Evolutionary conservation across 2,329 filamentous ascomycete species (phyloP).

Genomic region (Xylaria arbuscula): DNA sequence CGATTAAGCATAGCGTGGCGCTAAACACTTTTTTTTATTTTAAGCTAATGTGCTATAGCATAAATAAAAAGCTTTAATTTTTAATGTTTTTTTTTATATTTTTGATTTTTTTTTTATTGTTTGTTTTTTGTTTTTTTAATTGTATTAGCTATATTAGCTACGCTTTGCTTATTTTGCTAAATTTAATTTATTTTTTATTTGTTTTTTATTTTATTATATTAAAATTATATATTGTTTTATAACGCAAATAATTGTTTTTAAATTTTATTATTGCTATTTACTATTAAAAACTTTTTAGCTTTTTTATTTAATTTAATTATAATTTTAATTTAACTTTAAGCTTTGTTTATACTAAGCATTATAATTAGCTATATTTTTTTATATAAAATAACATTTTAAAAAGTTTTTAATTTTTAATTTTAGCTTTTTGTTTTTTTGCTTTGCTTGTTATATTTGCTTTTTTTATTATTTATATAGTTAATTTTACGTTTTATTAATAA

Average conservation of each 20-base stretch:
- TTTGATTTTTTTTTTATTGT: slow-evolving; percentile 4
- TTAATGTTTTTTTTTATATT: slow-evolving; percentile 3
- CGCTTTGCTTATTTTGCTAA: slow-evolving; percentile 4
- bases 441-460: no score
- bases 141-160: neutral
- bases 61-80: slow-evolving; percentile 8
- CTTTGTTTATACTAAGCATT: slow-evolving; percentile 7
- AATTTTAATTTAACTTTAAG: slow-evolving; percentile 13
- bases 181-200: neutral
- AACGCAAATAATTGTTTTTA: slow-evolving; percentile 3
- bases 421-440: no score
- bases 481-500: neutral
- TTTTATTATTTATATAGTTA: no score
- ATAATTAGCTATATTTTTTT: slow-evolving; percentile 6
- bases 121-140: slow-evolving; percentile 3
- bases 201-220: neutral
- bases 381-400: slow-evolving; percentile 10
- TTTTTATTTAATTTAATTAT: slow-evolving; percentile 4
- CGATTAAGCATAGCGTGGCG: neutral
- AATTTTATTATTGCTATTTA: neutral
- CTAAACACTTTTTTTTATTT: neutral
- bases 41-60: neutral
- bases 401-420: slow-evolving; percentile 1
- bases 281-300: no score
- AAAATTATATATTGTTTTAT: slow-evolving; percentile 1